A percentile compares a stretch with the other conserved stretches of the same genome.
Conservation (phyloP, 345 rosid species). For the Streptanthus diversifolius region DNA sequence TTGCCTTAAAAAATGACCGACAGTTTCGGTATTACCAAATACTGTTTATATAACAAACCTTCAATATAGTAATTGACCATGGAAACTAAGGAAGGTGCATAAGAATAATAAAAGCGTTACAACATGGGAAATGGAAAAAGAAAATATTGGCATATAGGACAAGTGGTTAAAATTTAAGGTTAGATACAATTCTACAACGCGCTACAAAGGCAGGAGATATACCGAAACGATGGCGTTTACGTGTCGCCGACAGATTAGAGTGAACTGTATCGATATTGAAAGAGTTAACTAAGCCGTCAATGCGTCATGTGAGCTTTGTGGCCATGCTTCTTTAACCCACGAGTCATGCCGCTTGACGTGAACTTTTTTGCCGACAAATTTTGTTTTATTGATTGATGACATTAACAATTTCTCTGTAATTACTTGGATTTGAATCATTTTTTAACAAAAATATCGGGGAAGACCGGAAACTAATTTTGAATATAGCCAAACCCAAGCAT, state of each 20-base stretch:
- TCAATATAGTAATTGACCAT: not conserved
- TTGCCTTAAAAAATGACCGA: not conserved
- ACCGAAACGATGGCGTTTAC: constrained; percentile 28
- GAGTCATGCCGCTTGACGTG: constrained; percentile 35
- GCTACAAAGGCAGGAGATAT: not conserved
- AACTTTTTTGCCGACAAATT: constrained; percentile 28
- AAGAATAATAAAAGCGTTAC: not conserved
- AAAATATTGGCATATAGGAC: constrained; percentile 12
- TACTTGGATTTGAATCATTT: not conserved
- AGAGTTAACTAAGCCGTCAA: not conserved
- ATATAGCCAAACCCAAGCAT: not conserved
- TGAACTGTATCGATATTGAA: constrained; percentile 33
- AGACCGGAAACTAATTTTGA: not conserved
- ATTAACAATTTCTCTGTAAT: not conserved
- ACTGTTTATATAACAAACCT: not conserved
- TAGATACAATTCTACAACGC: not conserved
- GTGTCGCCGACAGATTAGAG: constrained; percentile 29
- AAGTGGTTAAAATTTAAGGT: not conserved
- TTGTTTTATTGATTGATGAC: constrained; percentile 2
- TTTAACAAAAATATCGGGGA: not conserved
- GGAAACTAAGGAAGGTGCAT: not conserved
- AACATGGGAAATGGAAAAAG: not conserved
- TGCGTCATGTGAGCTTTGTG: constrained; percentile 34
- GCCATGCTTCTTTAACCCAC: constrained; percentile 24
- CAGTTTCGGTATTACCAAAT: not conserved